Evolutionary conservation across 1,284 basidiomycete genomes (phyloP), one percentile per base, ranked within the genome.

Genomic region (Sutorius eximius): DNA sequence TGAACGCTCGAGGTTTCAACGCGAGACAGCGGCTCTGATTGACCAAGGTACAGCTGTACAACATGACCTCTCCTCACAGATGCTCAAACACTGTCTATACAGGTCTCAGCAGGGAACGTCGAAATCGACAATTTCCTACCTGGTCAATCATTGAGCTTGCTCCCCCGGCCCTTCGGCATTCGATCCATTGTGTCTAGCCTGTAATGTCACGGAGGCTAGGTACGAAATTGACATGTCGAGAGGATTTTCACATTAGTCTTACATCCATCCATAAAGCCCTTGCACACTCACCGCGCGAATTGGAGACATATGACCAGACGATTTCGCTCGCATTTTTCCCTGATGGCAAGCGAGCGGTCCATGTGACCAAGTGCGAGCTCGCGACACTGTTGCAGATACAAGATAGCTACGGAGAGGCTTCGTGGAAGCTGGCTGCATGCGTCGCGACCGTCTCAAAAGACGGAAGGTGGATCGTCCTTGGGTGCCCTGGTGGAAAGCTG

Each of bases 281-380:
- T 27, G 22, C 10, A 12, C 22, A 18, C n/a, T 12, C 33, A 24
- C 51, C 52, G 37, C 52, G 20, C n/a, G 27, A 45, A 45, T 37
- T 54, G 3, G 13, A 38, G 16, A 54, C 42, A 13, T 51, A 45
- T 33, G 16, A 9, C 13, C 30, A 3, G 29, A 47, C 53, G 9
- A 6, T 18, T 29, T 55, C 53, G 16, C 40, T 55, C 22, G 53
- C 4, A 16, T 56, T 54, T 37, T 54, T 54, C 38, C 53, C 53
- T 6, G 34, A 41, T 22, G 29, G 40, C 13, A 27, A 55, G 33
- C 38, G 41, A 13, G 53, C 53, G 5, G 22, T 50, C 20, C 53
- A 55, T 3, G 44, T 55, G 27, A 48, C 53, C 27, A 10, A 49
- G 8, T 5, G 15, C 38, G 29, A 16, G 13, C 38, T 53, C 27